Percentiles rank a stretch among this genome's conserved stretches.
phyloP scores from a whole-genome alignment of 176 grass and related monocot genomes.

The Carex scoparia region DNA sequence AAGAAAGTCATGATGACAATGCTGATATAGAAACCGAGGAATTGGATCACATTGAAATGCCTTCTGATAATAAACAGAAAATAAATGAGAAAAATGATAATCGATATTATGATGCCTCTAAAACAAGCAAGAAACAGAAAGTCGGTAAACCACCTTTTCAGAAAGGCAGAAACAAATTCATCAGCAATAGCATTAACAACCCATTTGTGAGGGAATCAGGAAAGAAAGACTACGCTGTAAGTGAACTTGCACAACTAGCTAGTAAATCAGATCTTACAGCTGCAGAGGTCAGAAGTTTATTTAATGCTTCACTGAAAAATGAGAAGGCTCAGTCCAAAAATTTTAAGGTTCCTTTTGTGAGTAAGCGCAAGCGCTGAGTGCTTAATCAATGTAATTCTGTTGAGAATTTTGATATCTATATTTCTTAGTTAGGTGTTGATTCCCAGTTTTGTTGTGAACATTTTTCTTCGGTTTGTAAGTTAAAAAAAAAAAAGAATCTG shows the following conservation, averaged over 20 bases:
- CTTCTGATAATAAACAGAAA: constrained; percentile 25
- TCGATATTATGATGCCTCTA: constrained; percentile 34
- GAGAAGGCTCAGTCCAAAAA: constrained; percentile 19
- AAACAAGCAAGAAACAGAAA: constrained; percentile 29
- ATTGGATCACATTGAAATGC: constrained; percentile 20
- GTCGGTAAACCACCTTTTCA: constrained; percentile 13
- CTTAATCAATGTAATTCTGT: constrained; percentile 24
- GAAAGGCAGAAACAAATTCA: constrained; percentile 32
- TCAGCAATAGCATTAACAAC: constrained; percentile 24
- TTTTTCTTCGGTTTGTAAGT: not conserved
- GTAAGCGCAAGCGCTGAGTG: constrained; percentile 18
- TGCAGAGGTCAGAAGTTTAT: constrained; percentile 58
- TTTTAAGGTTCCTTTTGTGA: constrained; percentile 5
- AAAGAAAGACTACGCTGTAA: constrained; percentile 42
- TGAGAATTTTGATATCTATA: constrained; percentile 18
- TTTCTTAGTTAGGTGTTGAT: not conserved
- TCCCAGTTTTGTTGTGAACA: not conserved
- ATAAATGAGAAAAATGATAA: constrained; percentile 37
- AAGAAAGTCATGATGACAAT: constrained; percentile 15
- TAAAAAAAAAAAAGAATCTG: not conserved
- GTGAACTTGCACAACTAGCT: constrained; percentile 71
- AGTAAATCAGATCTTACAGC: constrained; percentile 58
- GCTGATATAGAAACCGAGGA: constrained; percentile 27
- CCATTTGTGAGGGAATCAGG: constrained; percentile 43
- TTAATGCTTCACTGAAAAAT: constrained; percentile 48